Evolutionary conservation across 352 stramenopile genomes (phyloP), one percentile per base, ranked within the genome.

Genomic region (Phytophthora multivora): DNA sequence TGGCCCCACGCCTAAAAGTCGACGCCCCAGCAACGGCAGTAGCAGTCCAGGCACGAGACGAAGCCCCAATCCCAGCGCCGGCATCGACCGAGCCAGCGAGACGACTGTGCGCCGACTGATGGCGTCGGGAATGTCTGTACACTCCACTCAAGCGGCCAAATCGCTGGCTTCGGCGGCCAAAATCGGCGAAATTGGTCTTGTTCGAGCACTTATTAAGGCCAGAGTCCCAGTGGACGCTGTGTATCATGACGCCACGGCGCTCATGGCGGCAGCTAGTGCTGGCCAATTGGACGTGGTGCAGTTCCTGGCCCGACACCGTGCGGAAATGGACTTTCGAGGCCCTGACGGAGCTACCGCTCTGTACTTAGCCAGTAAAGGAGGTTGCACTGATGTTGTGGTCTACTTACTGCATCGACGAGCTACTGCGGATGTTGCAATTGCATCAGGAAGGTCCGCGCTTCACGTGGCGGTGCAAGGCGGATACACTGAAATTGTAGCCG

Each of bases 261-360:
- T 98, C 15, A 91, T 98, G 71, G 85, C 97, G 4, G 93, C 93
- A 7, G 87, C 85, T 5, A 81, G 89, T 66, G 90, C 88, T 42
- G 96, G 95, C 10, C 85, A 98, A 63, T 50, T 90, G 16, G 88
- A 89, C 11, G 78, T 91, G 35, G 78, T 90, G 19, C 45, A 84
- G 40, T 64, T 75, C 25, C 72, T 98, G 16, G 59, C 97, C 23
- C 69, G 71, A 18, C 53, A 66, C 39, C 63, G 47, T 2, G 75
- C 72, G 0, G 38, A 53, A 12, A 51, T 71, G n/a, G 61, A 67
- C n/a, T 60, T 51, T 10, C 36, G 41, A 49, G 51, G 57, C 0
- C 53, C 62, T 2, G 61, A 72, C 15, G 67, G 62, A 25, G 40
- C 57, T 7, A 66, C 67, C 0, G 41, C 67, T 9, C 51, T 75